These are phyloP conservation scores for Exophiala calicioides DNA, from an alignment of 2,329 filamentous ascomycete species.

Conservation along the genomic window DNA sequence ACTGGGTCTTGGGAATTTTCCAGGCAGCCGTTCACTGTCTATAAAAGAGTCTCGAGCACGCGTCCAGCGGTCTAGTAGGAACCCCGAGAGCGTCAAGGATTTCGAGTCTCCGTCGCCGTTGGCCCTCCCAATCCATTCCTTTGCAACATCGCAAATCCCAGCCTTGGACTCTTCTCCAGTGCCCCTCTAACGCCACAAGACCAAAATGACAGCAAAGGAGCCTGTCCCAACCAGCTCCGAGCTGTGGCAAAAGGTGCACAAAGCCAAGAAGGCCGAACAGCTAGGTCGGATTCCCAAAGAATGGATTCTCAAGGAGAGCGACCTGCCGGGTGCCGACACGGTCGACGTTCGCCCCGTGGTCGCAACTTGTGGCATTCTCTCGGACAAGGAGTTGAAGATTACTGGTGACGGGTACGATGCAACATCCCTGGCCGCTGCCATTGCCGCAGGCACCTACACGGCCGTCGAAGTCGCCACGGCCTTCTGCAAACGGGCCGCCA, in stretches of 20 bases:
- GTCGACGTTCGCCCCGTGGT: conserved; percentile 31
- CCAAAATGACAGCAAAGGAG: conserved; percentile 13
- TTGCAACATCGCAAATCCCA: too few relatives aligned
- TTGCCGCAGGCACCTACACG: conserved; percentile 38
- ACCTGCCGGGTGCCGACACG: conserved; percentile 29
- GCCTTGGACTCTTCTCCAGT: too few relatives aligned
- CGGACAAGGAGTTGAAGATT: conserved; percentile 55
- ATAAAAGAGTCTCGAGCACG: too few relatives aligned
- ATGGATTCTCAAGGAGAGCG: conserved; percentile 35
- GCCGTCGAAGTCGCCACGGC: conserved; percentile 52
- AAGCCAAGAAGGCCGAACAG: conserved; percentile 35
- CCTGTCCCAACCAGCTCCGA: background rate
- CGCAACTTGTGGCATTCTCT: conserved; percentile 43
- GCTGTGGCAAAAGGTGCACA: conserved; percentile 13
- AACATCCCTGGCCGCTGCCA: conserved; percentile 38
- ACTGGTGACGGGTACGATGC: conserved; percentile 55
- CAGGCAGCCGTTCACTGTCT: too few relatives aligned
- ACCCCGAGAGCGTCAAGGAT: too few relatives aligned
- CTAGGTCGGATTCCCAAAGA: conserved; percentile 36
- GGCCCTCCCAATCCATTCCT: too few relatives aligned
- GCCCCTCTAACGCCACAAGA: too few relatives aligned
- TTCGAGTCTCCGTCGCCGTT: too few relatives aligned
- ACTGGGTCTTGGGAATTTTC: too few relatives aligned
- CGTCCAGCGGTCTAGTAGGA: too few relatives aligned
- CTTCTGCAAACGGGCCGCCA: conserved; percentile 51